Percentiles rank a stretch among this genome's conserved stretches.
Conservation (phyloP, 169 alveolate species). For the Perkinsus marinus region DNA sequence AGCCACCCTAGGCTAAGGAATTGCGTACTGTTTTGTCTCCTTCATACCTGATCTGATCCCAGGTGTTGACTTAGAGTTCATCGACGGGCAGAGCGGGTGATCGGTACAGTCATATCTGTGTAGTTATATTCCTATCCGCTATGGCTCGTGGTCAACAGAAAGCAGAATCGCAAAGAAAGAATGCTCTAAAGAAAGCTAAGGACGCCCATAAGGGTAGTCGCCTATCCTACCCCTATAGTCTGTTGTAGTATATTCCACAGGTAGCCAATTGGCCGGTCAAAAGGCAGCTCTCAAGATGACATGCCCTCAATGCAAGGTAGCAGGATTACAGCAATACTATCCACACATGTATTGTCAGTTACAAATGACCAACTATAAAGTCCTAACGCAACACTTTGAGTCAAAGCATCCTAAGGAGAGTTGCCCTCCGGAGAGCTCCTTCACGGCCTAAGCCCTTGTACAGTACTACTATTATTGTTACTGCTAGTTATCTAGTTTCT, state of each 20-base stretch:
- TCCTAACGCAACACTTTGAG: background rate
- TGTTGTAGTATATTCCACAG: background rate
- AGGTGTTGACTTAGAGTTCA: no score
- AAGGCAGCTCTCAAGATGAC: constrained; percentile 2
- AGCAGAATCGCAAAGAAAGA: background rate
- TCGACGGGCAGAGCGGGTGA: background rate
- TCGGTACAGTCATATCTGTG: background rate
- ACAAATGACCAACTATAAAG: constrained; percentile 5
- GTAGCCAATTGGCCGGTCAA: background rate
- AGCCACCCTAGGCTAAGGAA: background rate
- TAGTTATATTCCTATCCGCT: background rate
- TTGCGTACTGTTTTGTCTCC: background rate
- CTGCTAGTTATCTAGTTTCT: background rate
- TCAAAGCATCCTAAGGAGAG: constrained; percentile 5
- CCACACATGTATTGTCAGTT: no score
- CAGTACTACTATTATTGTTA: background rate
- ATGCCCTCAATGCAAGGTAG: background rate
- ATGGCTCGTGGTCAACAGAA: background rate
- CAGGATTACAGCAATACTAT: no score
- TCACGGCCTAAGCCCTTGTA: background rate
- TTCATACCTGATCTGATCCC: background rate
- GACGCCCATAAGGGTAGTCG: background rate
- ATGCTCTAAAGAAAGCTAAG: background rate
- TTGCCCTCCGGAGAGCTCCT: background rate
- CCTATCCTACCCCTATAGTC: background rate